phyloP scores from a whole-genome alignment of 2,329 filamentous ascomycete genomes.

The Sphaerulina populicola region DNA sequence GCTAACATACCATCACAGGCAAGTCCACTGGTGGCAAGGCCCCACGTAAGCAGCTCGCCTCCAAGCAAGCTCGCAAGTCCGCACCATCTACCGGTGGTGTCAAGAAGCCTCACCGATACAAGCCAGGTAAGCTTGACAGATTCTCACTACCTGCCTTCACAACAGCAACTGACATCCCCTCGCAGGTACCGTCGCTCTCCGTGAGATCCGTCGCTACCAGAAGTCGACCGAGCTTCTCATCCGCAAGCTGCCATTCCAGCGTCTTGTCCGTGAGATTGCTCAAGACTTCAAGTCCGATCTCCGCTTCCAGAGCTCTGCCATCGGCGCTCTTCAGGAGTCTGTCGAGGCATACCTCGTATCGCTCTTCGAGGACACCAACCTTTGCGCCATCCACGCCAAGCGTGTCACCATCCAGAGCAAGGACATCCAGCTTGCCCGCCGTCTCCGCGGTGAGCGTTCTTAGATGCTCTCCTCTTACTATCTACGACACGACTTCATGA shows the following conservation, averaged over 20 bases:
- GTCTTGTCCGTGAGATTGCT: conserved; percentile 71
- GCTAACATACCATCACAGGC: conserved; percentile 43
- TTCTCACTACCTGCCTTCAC: conserved; percentile 7
- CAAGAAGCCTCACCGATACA: conserved; percentile 50
- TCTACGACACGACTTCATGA: conserved; percentile 17
- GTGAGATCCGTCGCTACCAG: conserved; percentile 88
- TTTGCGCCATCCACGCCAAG: conserved; percentile 95
- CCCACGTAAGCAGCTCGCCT: conserved; percentile 91
- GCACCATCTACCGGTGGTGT: conserved; percentile 81
- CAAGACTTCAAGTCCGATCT: conserved; percentile 59
- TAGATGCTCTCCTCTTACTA: conserved; percentile 32
- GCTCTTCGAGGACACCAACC: conserved; percentile 91
- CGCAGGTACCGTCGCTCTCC: conserved; percentile 70
- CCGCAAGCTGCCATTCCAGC: conserved; percentile 68
- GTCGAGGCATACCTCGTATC: conserved; percentile 94
- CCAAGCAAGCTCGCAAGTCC: conserved; percentile 98
- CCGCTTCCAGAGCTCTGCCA: conserved; percentile 93
- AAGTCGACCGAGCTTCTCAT: conserved; percentile 80
- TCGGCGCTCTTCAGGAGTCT: conserved; percentile 86
- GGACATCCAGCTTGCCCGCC: conserved; percentile 81
- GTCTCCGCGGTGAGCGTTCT: conserved; percentile 49
- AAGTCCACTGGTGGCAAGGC: conserved; percentile 69
- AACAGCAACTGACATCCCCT: conserved; percentile 21
- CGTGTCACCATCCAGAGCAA: conserved; percentile 86
- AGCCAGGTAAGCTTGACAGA: conserved; percentile 37